Evolutionary conservation across 2,329 filamentous ascomycete genomes (phyloP), one percentile per base, ranked within the genome.

Genomic region (Botrytis paeoniae): DNA sequence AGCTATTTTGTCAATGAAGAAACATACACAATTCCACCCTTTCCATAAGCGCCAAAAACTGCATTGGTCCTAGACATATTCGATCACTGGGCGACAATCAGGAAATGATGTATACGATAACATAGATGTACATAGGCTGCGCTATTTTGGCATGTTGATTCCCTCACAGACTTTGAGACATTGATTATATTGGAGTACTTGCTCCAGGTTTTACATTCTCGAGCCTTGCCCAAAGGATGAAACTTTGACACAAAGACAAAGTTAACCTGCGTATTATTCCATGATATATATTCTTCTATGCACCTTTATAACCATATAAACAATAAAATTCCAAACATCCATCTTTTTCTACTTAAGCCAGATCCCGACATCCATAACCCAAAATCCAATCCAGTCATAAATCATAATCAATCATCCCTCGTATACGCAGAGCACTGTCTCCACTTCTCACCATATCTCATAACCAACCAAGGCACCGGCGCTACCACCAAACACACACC

Each of bases 381-480:
- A 10, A 3, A 37, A n/a, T n/a, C n/a, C 32, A 10, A 3, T 25
- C 25, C 16, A 29, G 3, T 10, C 37, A 63, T 63, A 18, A 39
- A 39, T 68, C 64, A 54, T 41, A 20, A 68, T 57, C 35, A 41
- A 41, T 20, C 32, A 63, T 70, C 68, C 18, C 68, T 60, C 22
- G 68, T 70, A 70, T 62, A 70, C 1, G 25, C 29, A 43, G 68
- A 70, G 20, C 10, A n/a, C 29, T 70, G 68, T 70, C 68, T 70
- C 68, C 54, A 70, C 16, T 20, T 63, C 68, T 63, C 59, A 14
- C 89, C 88, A 75, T 86, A 89, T 39, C 82, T 81, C 76, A 86
- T 83, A 5, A 89, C 79, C 4, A 85, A 54, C 2, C 87, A 73
- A 0, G 88, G 87, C 4, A 90, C 83, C 0, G 88, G 85, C 1